A percentile compares a stretch with the other conserved stretches of the same genome.
phyloP scores from a whole-genome alignment of 352 stramenopile genomes.

The Albugo candida region DNA sequence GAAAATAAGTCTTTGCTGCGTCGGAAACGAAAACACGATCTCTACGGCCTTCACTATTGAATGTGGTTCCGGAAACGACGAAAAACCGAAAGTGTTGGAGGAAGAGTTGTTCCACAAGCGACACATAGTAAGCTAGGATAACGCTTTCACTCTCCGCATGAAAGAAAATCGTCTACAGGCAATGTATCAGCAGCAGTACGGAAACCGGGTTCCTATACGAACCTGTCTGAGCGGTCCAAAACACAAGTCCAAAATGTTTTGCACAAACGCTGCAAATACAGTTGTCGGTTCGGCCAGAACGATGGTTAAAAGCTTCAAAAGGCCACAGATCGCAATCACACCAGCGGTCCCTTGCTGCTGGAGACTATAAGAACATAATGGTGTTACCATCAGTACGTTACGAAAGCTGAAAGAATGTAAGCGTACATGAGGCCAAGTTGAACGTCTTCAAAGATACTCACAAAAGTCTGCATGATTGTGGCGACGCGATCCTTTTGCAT shows the following conservation, averaged over 20 bases:
- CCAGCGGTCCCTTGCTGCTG: slow-evolving; percentile 35
- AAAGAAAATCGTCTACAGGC: slow-evolving; percentile 35
- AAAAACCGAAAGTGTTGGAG: slow-evolving; percentile 74
- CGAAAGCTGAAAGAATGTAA: neutral
- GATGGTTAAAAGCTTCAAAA: slow-evolving; percentile 56
- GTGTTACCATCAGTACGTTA: neutral
- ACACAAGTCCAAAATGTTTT: slow-evolving; percentile 58
- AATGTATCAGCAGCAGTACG: neutral
- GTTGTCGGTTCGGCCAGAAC: slow-evolving; percentile 57
- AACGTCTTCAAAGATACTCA: slow-evolving; percentile 57
- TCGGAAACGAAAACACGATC: slow-evolving; percentile 31
- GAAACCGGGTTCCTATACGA: neutral
- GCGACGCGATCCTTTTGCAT: slow-evolving; percentile 55
- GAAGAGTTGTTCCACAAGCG: slow-evolving; percentile 47
- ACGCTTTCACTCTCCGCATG: slow-evolving; percentile 48
- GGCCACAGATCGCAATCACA: slow-evolving; percentile 51
- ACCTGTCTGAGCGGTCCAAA: slow-evolving; percentile 66
- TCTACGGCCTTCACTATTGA: neutral
- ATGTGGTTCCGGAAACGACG: slow-evolving; percentile 16
- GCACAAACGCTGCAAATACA: slow-evolving; percentile 48
- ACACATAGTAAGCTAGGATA: slow-evolving; percentile 47
- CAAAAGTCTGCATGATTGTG: slow-evolving; percentile 53
- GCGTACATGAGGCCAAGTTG: slow-evolving; percentile 54
- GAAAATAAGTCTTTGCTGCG: slow-evolving; percentile 45
- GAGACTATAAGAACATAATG: slow-evolving; percentile 16